Base-by-base conservation (phyloP, 805 yeast genomes). In the Grigorovia humatica region DNA sequence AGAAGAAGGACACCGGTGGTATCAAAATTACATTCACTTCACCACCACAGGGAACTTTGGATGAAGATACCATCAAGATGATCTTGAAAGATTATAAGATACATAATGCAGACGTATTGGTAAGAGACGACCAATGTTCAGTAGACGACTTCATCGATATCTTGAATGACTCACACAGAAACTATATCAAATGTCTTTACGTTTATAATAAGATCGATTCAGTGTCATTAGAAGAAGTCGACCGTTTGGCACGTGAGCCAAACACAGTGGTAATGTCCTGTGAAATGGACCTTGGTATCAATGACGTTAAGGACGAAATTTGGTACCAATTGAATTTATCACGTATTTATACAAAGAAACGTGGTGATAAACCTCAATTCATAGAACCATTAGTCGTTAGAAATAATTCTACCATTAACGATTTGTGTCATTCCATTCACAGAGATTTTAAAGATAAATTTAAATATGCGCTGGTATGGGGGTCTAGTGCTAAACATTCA, bases 381-480 rank as follows among this genome's bases (percentile, higher is more conserved):
- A 73, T 72, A 48, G 97, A 90, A 54, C 98, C 99, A 1, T 77
- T 90, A 78, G 96, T 91, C 48, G 95, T 93, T 13, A 76, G 98
- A 59, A 77, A 75, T 51, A 78, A 82, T 51, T 83, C 95, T 7
- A 75, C 93, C 1, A 80, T 91, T 50, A 91, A 84, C 57, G 88
- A 83, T 57, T 88, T 91, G 30, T 91, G 99, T 72, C 90, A 91
- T 64, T 78, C 93, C 12, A 84, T 91, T 55, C 98, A 91, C 66
- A 79, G 95, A 59, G 96, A 90, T 61, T 85, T 91, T 75, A 90
- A 89, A 63, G 82, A 85, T 57, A 88, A 85, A 62, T 91, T 93
- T 75, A 88, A 89, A 66, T 89, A 90, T 66, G 98, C 98, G 0
- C 70, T 89, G 62, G 96, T 91, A 6, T 91, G 98, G 97, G 99